A percentile compares a stretch with the other conserved stretches of the same genome.
Conservation (phyloP, 257 asterid genomes). For the Solanum pennellii region DNA sequence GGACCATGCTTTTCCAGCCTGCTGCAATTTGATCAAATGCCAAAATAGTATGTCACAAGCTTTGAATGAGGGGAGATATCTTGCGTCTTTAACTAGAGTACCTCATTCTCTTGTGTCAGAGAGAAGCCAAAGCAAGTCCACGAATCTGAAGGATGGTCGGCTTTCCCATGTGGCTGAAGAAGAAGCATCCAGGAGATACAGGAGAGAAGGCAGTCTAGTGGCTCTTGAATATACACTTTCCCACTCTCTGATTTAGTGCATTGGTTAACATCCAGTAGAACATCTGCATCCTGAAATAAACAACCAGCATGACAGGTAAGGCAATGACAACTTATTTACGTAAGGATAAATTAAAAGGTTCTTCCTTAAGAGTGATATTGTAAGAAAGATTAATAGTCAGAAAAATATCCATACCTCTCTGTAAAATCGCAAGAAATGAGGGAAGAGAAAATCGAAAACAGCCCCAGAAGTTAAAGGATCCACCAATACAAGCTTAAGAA, state of each 20-base stretch:
- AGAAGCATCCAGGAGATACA: conserved; percentile 76
- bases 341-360: not conserved
- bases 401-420: conserved; percentile 37
- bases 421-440: conserved; percentile 66
- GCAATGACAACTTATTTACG: not conserved
- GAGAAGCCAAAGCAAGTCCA: conserved; percentile 72
- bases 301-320: not conserved
- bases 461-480: conserved; percentile 52
- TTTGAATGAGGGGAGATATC: not conserved
- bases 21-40: conserved; percentile 11
- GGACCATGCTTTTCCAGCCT: conserved; percentile 51
- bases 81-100: not conserved
- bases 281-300: conserved; percentile 44
- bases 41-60: not conserved
- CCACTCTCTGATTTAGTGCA: conserved; percentile 56
- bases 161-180: conserved; percentile 58
- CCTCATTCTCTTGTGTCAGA: conserved; percentile 83
- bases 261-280: conserved; percentile 34
- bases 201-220: conserved; percentile 71
- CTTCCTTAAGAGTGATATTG: not conserved
- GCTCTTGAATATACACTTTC: conserved; percentile 57
- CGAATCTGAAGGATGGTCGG: conserved; percentile 44
- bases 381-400: not conserved
- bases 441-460: conserved; percentile 53
- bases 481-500: conserved; percentile 67